phyloP scores from a whole-genome alignment of 2,329 filamentous ascomycete species.

The Alternaria sp. region DNA sequence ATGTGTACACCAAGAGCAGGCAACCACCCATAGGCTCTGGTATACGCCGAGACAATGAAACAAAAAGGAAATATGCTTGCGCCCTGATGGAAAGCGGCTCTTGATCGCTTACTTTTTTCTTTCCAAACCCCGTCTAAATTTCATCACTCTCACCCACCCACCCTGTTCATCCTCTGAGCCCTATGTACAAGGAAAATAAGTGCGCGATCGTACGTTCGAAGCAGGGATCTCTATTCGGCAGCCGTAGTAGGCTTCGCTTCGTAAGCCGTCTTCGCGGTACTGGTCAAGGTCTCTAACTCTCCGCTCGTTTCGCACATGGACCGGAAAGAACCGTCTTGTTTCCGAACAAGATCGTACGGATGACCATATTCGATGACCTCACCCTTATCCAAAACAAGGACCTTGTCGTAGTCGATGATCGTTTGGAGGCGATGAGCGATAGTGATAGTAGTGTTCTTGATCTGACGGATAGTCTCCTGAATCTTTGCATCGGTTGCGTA shows the following conservation, averaged over 20 bases:
- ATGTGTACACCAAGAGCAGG: neutral
- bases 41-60: neutral
- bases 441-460: constrained; percentile 91
- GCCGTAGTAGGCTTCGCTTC: constrained; percentile 10
- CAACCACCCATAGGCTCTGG: neutral
- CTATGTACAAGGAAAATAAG: neutral
- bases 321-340: constrained; percentile 71
- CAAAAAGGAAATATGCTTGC: neutral
- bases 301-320: constrained; percentile 75
- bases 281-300: constrained; percentile 62
- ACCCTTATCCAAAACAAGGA: constrained; percentile 91
- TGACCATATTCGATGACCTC: constrained; percentile 89
- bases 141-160: neutral
- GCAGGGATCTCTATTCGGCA: neutral
- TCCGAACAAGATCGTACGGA: constrained; percentile 74
- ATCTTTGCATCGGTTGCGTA: constrained; percentile 96
- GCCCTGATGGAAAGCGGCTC: neutral
- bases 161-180: neutral
- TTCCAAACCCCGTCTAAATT: neutral
- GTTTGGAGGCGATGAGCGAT: constrained; percentile 96
- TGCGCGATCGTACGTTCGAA: neutral
- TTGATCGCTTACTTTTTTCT: neutral
- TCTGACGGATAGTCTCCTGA: constrained; percentile 92
- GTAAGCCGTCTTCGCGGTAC: constrained; percentile 63
- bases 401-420: constrained; percentile 98